These are phyloP conservation scores for Ustilago curta DNA, from an alignment of 1,284 basidiomycete genomes.

Conservation along the genomic window DNA sequence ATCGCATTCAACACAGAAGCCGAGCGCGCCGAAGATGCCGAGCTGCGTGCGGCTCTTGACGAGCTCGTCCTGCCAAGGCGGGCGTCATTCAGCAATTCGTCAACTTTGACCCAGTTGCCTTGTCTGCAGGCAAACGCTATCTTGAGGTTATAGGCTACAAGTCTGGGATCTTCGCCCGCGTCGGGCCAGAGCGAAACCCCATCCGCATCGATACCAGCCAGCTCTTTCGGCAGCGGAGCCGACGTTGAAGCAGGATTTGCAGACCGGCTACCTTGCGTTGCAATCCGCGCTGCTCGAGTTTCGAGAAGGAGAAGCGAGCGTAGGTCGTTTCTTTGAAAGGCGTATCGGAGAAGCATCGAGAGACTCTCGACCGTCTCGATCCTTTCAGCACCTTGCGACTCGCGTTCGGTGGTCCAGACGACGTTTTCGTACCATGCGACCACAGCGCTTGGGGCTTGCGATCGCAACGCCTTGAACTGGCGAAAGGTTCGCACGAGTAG, in stretches of 20 bases:
- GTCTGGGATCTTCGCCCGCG: conserved; percentile 17
- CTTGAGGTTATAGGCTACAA: conserved; percentile 34
- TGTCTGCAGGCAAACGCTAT: conserved; percentile 27
- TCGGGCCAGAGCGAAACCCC: conserved; percentile 31
- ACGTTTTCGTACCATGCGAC: conserved; percentile 40
- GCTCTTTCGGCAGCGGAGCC: not conserved
- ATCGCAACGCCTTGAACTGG: conserved; percentile 6
- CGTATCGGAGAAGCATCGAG: conserved; percentile 23
- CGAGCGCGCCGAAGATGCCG: not conserved
- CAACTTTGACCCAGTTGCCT: conserved; percentile 32
- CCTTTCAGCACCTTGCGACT: conserved; percentile 9
- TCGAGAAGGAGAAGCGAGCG: conserved; percentile 33
- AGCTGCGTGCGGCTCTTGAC: too few species aligned
- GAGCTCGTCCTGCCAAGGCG: not conserved
- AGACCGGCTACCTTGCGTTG: not conserved
- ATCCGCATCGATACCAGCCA: conserved; percentile 7
- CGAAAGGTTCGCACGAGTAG: conserved; percentile 16
- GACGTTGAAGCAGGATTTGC: not conserved
- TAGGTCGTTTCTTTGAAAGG: conserved; percentile 26
- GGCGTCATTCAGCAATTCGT: conserved; percentile 21
- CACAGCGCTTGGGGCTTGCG: conserved; percentile 16
- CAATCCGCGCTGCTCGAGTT: conserved; percentile 13
- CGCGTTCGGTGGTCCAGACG: conserved; percentile 35
- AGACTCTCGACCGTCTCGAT: conserved; percentile 26
- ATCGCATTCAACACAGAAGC: conserved; percentile 10